Evolutionary conservation across 345 rosid species (phyloP).

Genomic region (Durio zibethinus): DNA sequence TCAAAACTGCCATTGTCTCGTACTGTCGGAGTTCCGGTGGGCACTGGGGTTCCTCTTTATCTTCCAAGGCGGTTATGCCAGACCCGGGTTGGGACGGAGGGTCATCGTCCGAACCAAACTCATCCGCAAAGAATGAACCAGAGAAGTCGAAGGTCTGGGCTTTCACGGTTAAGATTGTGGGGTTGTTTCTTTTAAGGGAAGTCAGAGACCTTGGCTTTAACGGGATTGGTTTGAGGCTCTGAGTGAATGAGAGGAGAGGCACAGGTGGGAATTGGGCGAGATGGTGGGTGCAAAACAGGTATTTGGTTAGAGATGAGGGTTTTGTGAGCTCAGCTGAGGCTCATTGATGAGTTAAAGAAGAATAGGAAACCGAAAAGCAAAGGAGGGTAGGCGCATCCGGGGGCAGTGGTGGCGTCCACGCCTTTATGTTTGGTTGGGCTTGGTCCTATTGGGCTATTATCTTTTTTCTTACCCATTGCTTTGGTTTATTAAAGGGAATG

Average conservation of each 20-base stretch:
- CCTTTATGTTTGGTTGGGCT: neutral
- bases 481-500: neutral
- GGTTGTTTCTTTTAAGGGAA: conserved; percentile 17
- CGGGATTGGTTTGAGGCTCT: conserved; percentile 35
- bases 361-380: neutral
- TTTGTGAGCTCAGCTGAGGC: conserved; percentile 10
- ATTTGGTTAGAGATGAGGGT: conserved; percentile 44
- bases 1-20: conserved; percentile 78
- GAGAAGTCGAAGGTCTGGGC: conserved; percentile 71
- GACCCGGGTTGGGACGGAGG: conserved; percentile 44
- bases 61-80: conserved; percentile 53
- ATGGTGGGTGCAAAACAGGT: conserved; percentile 33
- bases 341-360: neutral
- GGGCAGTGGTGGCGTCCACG: neutral
- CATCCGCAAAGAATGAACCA: conserved; percentile 72
- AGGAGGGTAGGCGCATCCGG: conserved; percentile 1
- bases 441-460: neutral
- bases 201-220: conserved; percentile 26
- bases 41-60: conserved; percentile 74
- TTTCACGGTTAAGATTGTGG: conserved; percentile 26
- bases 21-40: conserved; percentile 88
- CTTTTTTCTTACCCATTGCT: neutral
- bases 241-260: conserved; percentile 45
- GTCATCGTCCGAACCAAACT: conserved; percentile 66
- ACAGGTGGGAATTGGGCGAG: conserved; percentile 29